phyloP scores from a whole-genome alignment of 2,329 filamentous ascomycete genomes.

The Cladosporium halotolerans region DNA sequence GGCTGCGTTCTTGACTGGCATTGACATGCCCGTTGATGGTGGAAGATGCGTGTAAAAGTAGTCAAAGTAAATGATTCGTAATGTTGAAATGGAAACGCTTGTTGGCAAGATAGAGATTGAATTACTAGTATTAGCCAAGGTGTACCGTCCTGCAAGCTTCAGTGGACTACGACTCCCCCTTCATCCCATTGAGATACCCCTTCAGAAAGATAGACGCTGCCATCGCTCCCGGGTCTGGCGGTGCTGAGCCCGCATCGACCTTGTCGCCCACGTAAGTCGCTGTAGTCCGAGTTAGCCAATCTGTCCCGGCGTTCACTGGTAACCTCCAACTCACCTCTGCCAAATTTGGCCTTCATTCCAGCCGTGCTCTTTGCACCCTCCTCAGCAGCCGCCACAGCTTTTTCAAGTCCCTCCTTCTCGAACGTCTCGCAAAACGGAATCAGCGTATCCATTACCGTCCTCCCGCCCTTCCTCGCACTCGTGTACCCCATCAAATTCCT shows the following conservation, averaged over 20 bases:
- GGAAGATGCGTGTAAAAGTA: slow-evolving; percentile 38
- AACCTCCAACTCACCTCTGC: slow-evolving; percentile 22
- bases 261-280: slow-evolving; percentile 33
- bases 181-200: slow-evolving; percentile 13
- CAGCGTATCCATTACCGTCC: slow-evolving; percentile 35
- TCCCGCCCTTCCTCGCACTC: slow-evolving; percentile 28
- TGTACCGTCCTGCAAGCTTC: too few species aligned
- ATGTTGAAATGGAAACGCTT: too few species aligned
- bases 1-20: slow-evolving; percentile 63
- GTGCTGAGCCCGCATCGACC: slow-evolving; percentile 20
- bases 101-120: background rate
- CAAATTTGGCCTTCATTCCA: slow-evolving; percentile 33
- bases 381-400: slow-evolving; percentile 28
- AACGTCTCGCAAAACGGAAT: slow-evolving; percentile 34
- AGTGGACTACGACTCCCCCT: too few species aligned
- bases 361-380: slow-evolving; percentile 29
- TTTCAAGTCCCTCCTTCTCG: slow-evolving; percentile 19
- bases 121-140: background rate
- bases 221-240: slow-evolving; percentile 34
- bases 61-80: too few species aligned
- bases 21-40: slow-evolving; percentile 62
- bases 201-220: slow-evolving; percentile 32
- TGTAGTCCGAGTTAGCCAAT: slow-evolving; percentile 6
- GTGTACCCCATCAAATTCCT: slow-evolving; percentile 38
- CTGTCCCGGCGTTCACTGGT: background rate